Base-by-base conservation (phyloP, 306 rosid genomes). In the Lathyrus aphaca region DNA sequence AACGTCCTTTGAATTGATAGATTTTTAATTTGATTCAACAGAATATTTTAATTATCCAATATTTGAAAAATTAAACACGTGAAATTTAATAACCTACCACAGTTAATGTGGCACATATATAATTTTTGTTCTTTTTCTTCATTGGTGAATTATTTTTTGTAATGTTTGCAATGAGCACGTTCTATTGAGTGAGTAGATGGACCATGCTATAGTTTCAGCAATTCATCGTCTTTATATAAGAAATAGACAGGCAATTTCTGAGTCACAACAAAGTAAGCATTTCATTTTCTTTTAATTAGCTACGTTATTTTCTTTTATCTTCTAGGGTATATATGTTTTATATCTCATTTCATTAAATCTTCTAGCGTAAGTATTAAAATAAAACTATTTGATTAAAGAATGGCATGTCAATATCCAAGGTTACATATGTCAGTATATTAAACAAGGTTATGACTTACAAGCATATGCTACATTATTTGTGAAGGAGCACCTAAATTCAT, bases 201-300 rank as follows among this genome's bases (percentile, higher is more conserved):
- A 74, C 80, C 82, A 69, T 64, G 3, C 66, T 74, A 29, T 74
- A 29, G 27, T 80, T 54, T 67, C 39, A 30, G 68, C 56, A 59
- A n/a, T 25, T 45, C 66, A 17, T 4, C 0, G 66, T 72, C 77
- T 63, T 73, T 63, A 55, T 72, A 38, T 73, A 61, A 58, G 68
- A 55, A 73, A 68, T 74, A 53, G 71, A 68, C 45, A 35, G 76
- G 13, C 76, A 77, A 77, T 43, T 43, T 71, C 48, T 12, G 17
- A 61, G 43, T 76, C 76, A 75, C 78, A 60, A 64, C 78, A 79
- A 79, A 79, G 76, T 39, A 37, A 51, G 35, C 64, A 64, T 66
- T 67, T 64, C 15, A 66, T 72, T 42, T 58, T 65, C 66, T 53
- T 19, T 21, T 51, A 51, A 18, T 18, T 51, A 10, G n/a, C 29